These are phyloP conservation scores for Orychophragmus violaceus DNA, from an alignment of 345 rosid genomes.

Conservation along the genomic window DNA sequence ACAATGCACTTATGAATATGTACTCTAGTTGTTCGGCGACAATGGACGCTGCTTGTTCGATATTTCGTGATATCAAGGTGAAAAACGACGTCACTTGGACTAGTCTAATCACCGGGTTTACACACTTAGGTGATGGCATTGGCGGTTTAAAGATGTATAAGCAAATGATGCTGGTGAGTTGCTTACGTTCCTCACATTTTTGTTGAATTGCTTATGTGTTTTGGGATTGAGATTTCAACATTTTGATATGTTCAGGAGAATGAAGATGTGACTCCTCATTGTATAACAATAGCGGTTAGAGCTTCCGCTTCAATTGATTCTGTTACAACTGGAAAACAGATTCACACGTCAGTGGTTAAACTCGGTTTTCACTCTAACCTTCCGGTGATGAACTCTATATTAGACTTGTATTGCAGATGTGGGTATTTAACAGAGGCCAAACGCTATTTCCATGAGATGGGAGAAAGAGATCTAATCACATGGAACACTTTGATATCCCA, in stretches of 20 bases:
- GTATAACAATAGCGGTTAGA: slow-evolving; percentile 74
- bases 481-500: slow-evolving; percentile 88
- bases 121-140: slow-evolving; percentile 65
- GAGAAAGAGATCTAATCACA: slow-evolving; percentile 60
- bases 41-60: slow-evolving; percentile 55
- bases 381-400: slow-evolving; percentile 75
- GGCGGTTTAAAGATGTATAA: slow-evolving; percentile 54
- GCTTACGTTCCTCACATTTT: background rate
- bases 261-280: slow-evolving; percentile 51
- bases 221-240: background rate
- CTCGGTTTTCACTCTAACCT: slow-evolving; percentile 58
- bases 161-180: slow-evolving; percentile 60
- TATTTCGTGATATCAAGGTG: slow-evolving; percentile 45
- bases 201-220: background rate
- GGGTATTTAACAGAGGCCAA: slow-evolving; percentile 54
- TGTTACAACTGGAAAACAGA: slow-evolving; percentile 50
- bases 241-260: slow-evolving; percentile 43
- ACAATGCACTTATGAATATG: slow-evolving; percentile 66
- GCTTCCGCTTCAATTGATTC: slow-evolving; percentile 74
- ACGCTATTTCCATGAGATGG: slow-evolving; percentile 60
- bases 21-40: slow-evolving; percentile 54
- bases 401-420: slow-evolving; percentile 90
- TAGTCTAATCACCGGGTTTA: slow-evolving; percentile 67
- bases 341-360: slow-evolving; percentile 54
- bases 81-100: slow-evolving; percentile 83